These are phyloP conservation scores for Ogataea hybrid DNA, from an alignment of 1,139 yeast species.

Conservation along the genomic window DNA sequence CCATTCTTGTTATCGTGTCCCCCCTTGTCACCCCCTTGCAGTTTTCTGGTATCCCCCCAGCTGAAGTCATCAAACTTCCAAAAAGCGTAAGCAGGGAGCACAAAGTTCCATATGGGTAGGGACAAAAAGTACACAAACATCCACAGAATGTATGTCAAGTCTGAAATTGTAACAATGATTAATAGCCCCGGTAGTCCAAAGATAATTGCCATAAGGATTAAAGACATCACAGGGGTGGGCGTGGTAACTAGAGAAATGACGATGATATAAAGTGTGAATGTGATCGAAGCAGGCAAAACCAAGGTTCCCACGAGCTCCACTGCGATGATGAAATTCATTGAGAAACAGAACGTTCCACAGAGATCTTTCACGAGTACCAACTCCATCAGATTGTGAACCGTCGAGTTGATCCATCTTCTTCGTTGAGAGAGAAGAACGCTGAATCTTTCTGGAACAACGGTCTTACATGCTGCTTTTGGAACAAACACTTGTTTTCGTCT, in stretches of 20 bases:
- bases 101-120: constrained; percentile 93
- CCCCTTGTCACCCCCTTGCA: constrained; percentile 69
- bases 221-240: constrained; percentile 82
- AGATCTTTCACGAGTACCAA: constrained; percentile 82
- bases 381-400: constrained; percentile 94
- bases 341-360: constrained; percentile 96
- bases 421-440: constrained; percentile 86
- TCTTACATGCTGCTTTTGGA: constrained; percentile 94
- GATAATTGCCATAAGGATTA: constrained; percentile 74
- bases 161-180: constrained; percentile 85
- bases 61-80: constrained; percentile 99
- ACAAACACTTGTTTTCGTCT: constrained; percentile 90
- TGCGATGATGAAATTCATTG: constrained; percentile 92
- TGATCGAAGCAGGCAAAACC: constrained; percentile 89
- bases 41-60: constrained; percentile 97
- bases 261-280: constrained; percentile 82
- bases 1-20: constrained; percentile 72
- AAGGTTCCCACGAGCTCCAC: constrained; percentile 89
- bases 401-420: constrained; percentile 98
- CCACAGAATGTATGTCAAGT: constrained; percentile 75
- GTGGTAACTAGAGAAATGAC: constrained; percentile 70
- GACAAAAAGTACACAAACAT: constrained; percentile 79
- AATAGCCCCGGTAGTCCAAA: constrained; percentile 88
- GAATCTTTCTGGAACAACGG: constrained; percentile 84
- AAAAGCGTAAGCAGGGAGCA: constrained; percentile 81